These are phyloP conservation scores for Marsdenia floribunda DNA, from an alignment of 257 asterid species.

Conservation along the genomic window DNA sequence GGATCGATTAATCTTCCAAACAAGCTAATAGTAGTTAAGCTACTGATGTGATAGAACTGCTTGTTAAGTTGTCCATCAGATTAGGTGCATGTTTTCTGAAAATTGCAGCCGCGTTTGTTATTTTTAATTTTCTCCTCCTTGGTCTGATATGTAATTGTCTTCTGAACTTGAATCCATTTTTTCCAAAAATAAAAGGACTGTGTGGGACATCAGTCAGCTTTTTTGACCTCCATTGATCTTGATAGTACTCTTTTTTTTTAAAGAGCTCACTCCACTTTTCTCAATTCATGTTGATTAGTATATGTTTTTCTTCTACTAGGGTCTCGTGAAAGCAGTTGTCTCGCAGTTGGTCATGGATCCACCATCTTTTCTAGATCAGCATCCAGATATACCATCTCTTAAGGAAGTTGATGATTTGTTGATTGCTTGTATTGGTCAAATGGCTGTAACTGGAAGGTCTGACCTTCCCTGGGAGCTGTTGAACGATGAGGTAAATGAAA, in stretches of 20 bases:
- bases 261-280: neutral
- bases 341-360: conserved; percentile 72
- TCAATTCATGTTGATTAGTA: neutral
- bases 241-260: too few relatives aligned
- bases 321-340: conserved; percentile 75
- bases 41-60: neutral
- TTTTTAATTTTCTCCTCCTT: too few relatives aligned
- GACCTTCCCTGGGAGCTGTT: conserved; percentile 93
- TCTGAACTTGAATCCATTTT: neutral
- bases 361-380: conserved; percentile 44
- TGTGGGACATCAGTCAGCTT: neutral
- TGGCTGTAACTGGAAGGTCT: conserved; percentile 91
- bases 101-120: too few relatives aligned
- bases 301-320: conserved; percentile 38
- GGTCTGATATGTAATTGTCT: neutral
- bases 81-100: too few relatives aligned
- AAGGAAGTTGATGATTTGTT: conserved; percentile 66
- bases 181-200: neutral
- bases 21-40: too few relatives aligned
- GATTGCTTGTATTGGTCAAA: conserved; percentile 73
- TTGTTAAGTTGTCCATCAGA: neutral
- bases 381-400: conserved; percentile 53
- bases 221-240: too few relatives aligned
- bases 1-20: neutral
- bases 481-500: conserved; percentile 70